Conservation (phyloP, 2,329 filamentous ascomycete species). For the Aciculosporium take region DNA sequence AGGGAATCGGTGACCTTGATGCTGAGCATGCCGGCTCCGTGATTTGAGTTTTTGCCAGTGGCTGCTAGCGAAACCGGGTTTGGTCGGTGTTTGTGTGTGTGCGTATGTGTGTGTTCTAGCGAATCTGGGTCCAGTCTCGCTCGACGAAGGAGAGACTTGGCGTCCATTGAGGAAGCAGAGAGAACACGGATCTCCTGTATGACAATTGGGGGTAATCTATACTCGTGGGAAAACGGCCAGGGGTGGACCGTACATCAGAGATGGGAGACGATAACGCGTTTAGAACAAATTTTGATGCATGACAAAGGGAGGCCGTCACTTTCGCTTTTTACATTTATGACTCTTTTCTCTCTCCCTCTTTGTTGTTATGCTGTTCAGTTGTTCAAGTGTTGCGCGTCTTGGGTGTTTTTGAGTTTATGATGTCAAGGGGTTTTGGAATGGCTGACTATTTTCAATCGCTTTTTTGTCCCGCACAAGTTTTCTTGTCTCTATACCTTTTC, state of each 20-base stretch:
- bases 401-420: slow-evolving; percentile 8
- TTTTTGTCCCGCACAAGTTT: slow-evolving; percentile 7
- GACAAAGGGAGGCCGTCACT: slow-evolving; percentile 30
- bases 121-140: slow-evolving; percentile 2
- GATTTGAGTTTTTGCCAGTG: slow-evolving; percentile 5
- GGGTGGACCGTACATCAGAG: slow-evolving; percentile 21
- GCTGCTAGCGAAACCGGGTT: slow-evolving; percentile 11
- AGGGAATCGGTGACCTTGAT: slow-evolving; percentile 15
- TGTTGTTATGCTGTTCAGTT: slow-evolving; percentile 17
- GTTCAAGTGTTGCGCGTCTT: slow-evolving; percentile 15
- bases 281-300: slow-evolving; percentile 38
- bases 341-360: neutral
- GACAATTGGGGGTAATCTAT: slow-evolving; percentile 5
- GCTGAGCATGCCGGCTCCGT: slow-evolving; percentile 9
- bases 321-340: slow-evolving; percentile 16
- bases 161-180: neutral
- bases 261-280: slow-evolving; percentile 19
- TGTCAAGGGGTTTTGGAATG: slow-evolving; percentile 7
- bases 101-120: slow-evolving; percentile 12
- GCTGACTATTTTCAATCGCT: slow-evolving; percentile 12
- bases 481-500: slow-evolving; percentile 6
- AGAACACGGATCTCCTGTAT: slow-evolving; percentile 4
- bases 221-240: slow-evolving; percentile 13
- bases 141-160: slow-evolving; percentile 4
- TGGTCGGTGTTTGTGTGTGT: slow-evolving; percentile 2